Evolutionary conservation across 371 early-diverging fungal species (phyloP).

Genomic region (Blakeslea trispora): DNA sequence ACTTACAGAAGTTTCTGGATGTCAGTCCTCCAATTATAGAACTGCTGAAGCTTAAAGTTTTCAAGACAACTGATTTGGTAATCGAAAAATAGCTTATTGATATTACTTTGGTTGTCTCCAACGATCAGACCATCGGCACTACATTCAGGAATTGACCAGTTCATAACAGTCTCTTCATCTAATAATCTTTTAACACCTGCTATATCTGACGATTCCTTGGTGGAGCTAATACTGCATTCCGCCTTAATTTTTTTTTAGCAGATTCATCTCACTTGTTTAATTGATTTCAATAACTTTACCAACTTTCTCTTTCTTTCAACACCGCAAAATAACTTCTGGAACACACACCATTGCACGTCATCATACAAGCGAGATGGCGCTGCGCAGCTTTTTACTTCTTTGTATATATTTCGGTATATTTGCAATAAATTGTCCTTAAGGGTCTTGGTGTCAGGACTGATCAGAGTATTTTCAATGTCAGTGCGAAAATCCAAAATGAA

Average conservation of each 20-base stretch:
- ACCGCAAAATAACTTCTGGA: background rate
- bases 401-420: too few relatives aligned
- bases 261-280: too few relatives aligned
- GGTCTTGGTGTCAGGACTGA: too few relatives aligned
- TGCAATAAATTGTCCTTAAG: too few relatives aligned
- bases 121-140: background rate
- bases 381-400: too few relatives aligned
- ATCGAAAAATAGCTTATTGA: background rate
- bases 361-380: too few relatives aligned
- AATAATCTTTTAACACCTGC: background rate
- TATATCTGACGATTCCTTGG: background rate
- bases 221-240: background rate
- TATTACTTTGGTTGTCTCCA: background rate
- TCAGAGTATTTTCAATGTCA: too few relatives aligned
- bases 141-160: background rate
- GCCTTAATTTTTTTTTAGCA: background rate
- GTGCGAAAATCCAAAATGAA: too few relatives aligned
- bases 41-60: background rate
- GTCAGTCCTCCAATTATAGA: background rate
- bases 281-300: background rate
- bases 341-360: background rate
- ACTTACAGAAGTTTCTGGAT: background rate
- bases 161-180: background rate
- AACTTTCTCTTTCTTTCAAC: background rate
- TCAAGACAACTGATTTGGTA: background rate